Base-by-base conservation (phyloP, 2,329 filamentous ascomycete genomes). In the Apiospora hydei region DNA sequence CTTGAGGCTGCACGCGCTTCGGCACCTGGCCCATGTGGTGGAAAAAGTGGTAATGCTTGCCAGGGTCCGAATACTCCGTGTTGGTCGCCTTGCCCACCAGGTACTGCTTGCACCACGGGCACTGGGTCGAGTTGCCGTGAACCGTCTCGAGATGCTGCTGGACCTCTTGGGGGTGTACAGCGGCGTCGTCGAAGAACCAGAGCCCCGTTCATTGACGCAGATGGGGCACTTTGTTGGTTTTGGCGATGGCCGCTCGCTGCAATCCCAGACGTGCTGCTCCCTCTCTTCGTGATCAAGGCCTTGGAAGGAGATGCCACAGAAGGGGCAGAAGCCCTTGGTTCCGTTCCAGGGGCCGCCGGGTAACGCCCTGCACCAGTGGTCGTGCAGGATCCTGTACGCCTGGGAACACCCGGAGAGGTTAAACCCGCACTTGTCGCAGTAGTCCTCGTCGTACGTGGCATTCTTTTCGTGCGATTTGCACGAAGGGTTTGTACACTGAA, bases 1-100 rank as follows among this genome's bases (percentile, higher is more conserved):
- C 26, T 30, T 30, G 26, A 30, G 26, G 26, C 26, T 30, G 1
- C 18, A 41, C 34, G 21, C 8, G 2, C 4, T 57, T 44, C 44
- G 71, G 21, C n/a, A 67, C 38, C 51, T 61, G 67, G 47, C 49
- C 57, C 71, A 72, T 72, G 51, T 72, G 71, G 14, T 46, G n/a
- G 7, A 68, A 68, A 49, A 70, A 72, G 61, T 72, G 71, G 34
- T 57, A 69, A 4, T 67, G 24, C 61, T 70, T 70, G 57, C 43
- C 61, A 5, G 46, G 57, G 18, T 51, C 51, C 7, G 53, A 30
- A 68, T 61, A 72, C 34, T 69, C 68, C 68, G 11, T 6, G 16
- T 16, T 21, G 5, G 46, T 24, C 44, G 13, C n/a, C 67, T 43
- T 8, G 34, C 21, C 34, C 44, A 70, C 41, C 8, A 64, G 34